Conservation (phyloP, 495 filamentous ascomycete species). For the Aspergillus asperescens region DNA sequence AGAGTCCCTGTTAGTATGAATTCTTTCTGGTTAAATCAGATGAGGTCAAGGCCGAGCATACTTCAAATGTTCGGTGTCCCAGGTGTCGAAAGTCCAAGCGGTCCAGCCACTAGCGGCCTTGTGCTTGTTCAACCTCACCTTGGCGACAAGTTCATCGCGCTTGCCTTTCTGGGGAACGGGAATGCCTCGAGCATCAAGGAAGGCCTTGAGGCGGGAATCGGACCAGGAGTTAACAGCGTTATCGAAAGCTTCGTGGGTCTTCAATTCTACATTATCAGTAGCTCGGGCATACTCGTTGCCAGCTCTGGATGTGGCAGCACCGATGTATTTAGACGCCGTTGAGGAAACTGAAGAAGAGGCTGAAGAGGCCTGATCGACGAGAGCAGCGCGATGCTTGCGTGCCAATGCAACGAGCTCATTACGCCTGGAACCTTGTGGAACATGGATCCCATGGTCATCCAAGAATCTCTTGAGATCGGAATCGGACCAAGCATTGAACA, state of each 20-base stretch:
- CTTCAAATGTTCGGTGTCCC: slow-evolving; percentile 71
- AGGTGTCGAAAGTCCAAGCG: slow-evolving; percentile 82
- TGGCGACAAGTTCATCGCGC: slow-evolving; percentile 72
- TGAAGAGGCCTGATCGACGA: slow-evolving; percentile 54
- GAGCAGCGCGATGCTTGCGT: slow-evolving; percentile 75
- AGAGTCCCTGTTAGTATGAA: slow-evolving; percentile 17
- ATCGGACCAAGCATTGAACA: slow-evolving; percentile 90
- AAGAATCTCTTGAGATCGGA: slow-evolving; percentile 70
- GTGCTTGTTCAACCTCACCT: slow-evolving; percentile 66
- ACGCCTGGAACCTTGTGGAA: slow-evolving; percentile 83
- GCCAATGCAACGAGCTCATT: slow-evolving; percentile 90
- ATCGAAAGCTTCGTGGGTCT: slow-evolving; percentile 64
- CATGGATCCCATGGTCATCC: slow-evolving; percentile 68
- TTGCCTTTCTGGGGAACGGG: slow-evolving; percentile 73
- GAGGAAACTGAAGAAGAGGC: slow-evolving; percentile 25
- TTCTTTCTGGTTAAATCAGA: neutral
- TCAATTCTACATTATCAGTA: slow-evolving; percentile 61
- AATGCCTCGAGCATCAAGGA: slow-evolving; percentile 46
- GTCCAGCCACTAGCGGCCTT: slow-evolving; percentile 66
- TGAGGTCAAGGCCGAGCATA: too few relatives aligned
- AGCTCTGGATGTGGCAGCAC: slow-evolving; percentile 77
- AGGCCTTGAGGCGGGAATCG: slow-evolving; percentile 71
- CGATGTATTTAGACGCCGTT: slow-evolving; percentile 58
- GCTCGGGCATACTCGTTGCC: slow-evolving; percentile 73
- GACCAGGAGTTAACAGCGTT: slow-evolving; percentile 60